phyloP scores from a whole-genome alignment of 1,139 yeast species.

The Candida albicans region DNA sequence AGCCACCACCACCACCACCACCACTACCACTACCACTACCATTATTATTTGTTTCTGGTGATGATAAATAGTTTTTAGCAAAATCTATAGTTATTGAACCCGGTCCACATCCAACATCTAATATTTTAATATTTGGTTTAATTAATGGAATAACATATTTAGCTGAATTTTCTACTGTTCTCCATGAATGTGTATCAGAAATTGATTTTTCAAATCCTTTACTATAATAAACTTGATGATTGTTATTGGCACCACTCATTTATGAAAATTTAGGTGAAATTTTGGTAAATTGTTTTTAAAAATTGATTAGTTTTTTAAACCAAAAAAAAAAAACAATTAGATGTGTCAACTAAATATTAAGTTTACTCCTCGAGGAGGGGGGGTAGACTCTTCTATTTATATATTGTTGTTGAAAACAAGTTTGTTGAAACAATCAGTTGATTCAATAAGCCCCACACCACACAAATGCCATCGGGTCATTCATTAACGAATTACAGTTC shows the following conservation, averaged over 20 bases:
- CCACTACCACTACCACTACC: no score
- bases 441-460: no score
- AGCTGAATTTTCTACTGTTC: conserved; percentile 31
- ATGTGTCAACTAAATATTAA: neutral
- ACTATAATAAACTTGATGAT: conserved; percentile 25
- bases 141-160: conserved; percentile 29
- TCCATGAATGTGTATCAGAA: conserved; percentile 35
- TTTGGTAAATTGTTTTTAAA: no score
- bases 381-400: no score
- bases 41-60: no score
- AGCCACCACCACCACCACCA: conserved; percentile 15
- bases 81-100: conserved; percentile 40
- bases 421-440: neutral
- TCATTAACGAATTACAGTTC: no score
- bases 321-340: neutral
- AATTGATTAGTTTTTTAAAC: neutral
- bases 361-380: neutral
- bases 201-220: conserved; percentile 23
- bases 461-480: no score
- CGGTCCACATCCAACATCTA: conserved; percentile 47
- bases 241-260: no score
- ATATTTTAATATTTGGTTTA: conserved; percentile 25
- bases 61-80: conserved; percentile 26
- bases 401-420: neutral
- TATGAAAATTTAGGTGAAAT: no score